A percentile compares a stretch with the other conserved stretches of the same genome.
Evolutionary conservation across 495 filamentous ascomycete genomes (phyloP).

Genomic region (Tuber calosporum): DNA sequence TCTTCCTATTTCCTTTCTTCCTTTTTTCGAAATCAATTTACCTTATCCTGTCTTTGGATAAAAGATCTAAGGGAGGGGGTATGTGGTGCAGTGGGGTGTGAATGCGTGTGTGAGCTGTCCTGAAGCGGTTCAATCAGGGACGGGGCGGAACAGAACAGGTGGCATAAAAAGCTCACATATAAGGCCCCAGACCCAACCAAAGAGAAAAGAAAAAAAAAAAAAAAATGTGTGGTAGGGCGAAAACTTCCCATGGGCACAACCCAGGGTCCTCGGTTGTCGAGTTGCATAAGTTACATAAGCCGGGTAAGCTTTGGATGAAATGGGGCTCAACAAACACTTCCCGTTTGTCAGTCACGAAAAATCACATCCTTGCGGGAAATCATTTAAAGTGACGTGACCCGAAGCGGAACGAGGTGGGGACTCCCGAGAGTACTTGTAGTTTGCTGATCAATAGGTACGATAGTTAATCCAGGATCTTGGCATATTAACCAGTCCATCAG

Average conservation of each 20-base stretch:
- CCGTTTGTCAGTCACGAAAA: background rate
- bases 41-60: background rate
- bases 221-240: too few relatives aligned
- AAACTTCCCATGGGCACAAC: background rate
- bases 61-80: background rate
- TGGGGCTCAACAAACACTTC: background rate
- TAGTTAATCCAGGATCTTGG: too few relatives aligned
- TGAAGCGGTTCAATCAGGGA: background rate
- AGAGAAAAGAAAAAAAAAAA: too few relatives aligned
- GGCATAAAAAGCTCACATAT: background rate
- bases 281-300: background rate
- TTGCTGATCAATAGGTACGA: too few relatives aligned
- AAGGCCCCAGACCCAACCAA: background rate
- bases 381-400: background rate
- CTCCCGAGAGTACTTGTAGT: too few relatives aligned
- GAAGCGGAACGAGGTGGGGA: too few relatives aligned
- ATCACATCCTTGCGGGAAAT: conserved; percentile 1
- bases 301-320: background rate
- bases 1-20: background rate
- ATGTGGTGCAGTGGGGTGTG: background rate
- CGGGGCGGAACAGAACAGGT: conserved; percentile 1
- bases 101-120: background rate
- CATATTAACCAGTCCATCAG: too few relatives aligned
- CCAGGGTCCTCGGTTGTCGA: too few relatives aligned
- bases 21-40: background rate